Evolutionary conservation across 176 grass and related monocot genomes (phyloP).

Genomic region (Oryza meridionalis): DNA sequence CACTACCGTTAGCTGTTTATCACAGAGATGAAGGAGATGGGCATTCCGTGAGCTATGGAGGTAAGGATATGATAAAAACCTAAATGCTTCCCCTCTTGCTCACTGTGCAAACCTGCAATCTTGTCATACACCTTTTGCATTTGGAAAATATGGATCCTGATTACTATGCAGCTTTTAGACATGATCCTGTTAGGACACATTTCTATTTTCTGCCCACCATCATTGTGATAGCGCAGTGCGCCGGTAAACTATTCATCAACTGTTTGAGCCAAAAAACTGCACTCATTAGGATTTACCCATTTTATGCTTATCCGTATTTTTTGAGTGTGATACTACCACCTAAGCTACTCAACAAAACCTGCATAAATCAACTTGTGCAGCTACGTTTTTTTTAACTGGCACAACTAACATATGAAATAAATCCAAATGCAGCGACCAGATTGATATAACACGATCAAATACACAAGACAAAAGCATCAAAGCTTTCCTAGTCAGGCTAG

Average conservation of each 20-base stretch:
- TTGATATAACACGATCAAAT: not conserved
- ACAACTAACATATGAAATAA: slow-evolving; percentile 5
- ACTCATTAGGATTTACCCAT: not conserved
- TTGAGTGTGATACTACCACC: not conserved
- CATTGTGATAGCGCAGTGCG: not conserved
- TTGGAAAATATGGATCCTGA: not conserved
- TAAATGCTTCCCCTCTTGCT: not conserved
- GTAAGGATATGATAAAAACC: not conserved
- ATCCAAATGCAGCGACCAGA: slow-evolving; percentile 5
- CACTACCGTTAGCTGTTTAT: not conserved
- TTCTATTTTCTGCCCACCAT: not conserved
- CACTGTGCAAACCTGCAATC: not conserved
- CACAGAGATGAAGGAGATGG: not conserved
- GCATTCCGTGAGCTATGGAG: not conserved
- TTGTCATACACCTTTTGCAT: not conserved
- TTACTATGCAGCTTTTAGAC: not conserved
- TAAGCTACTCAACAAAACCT: not conserved
- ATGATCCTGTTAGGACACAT: slow-evolving; percentile 13
- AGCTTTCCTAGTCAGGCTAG: slow-evolving; percentile 29
- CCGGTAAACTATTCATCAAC: slow-evolving; percentile 4
- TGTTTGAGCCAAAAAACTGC: not conserved
- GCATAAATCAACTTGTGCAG: no score
- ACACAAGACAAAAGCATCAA: not conserved
- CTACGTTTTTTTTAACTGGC: not conserved
- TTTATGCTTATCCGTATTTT: not conserved